phyloP scores from a whole-genome alignment of 2,329 filamentous ascomycete genomes.

The Bipolaris oryzae region DNA sequence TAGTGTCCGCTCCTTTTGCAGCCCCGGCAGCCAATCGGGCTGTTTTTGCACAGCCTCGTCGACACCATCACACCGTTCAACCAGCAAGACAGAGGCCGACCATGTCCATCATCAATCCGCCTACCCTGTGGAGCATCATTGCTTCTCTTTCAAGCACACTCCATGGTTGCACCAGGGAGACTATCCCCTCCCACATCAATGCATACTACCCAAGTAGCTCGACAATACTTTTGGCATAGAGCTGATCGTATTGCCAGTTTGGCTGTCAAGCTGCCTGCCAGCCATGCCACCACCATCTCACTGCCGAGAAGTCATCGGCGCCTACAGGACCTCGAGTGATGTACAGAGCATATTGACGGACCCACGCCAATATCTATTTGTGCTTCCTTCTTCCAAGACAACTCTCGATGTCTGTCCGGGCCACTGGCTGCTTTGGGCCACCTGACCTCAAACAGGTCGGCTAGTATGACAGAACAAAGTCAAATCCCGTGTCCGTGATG shows the following conservation, averaged over 20 bases:
- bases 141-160: conserved; percentile 21
- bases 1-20: conserved; percentile 26
- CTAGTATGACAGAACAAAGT: background rate
- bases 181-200: conserved; percentile 13
- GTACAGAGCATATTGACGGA: conserved; percentile 15
- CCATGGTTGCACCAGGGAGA: conserved; percentile 29
- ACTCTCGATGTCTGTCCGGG: background rate
- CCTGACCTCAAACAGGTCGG: background rate
- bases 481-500: conserved; percentile 1
- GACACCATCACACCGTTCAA: conserved; percentile 18
- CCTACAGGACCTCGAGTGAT: background rate
- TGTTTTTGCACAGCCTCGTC: conserved; percentile 34
- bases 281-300: conserved; percentile 29
- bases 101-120: conserved; percentile 7
- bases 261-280: conserved; percentile 26
- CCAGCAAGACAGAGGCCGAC: conserved; percentile 7
- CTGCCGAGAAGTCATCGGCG: conserved; percentile 18
- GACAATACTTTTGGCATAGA: conserved; percentile 10
- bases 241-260: conserved; percentile 11
- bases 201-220: conserved; percentile 26
- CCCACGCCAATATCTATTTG: conserved; percentile 6
- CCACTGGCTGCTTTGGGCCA: background rate
- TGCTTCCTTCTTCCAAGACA: background rate
- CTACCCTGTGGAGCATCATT: conserved; percentile 18
- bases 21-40: conserved; percentile 27